Evolutionary conservation across 108 stramenopile species (phyloP).

Genomic region (Fragilaria radians): DNA sequence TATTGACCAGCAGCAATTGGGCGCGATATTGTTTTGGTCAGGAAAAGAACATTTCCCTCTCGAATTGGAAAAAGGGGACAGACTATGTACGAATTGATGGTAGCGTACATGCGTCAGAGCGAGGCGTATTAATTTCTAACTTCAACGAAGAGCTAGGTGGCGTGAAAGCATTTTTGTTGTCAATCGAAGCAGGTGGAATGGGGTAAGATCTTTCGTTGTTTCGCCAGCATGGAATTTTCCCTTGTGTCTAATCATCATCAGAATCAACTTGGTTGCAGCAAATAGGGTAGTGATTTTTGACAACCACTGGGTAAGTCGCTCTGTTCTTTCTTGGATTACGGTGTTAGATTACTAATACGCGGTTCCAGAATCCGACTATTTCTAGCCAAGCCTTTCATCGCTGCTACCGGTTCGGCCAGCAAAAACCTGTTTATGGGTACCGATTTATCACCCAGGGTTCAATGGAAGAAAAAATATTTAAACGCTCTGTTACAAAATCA

Average conservation of each 20-base stretch:
- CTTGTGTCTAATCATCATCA: constrained; percentile 6
- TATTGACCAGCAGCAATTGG: constrained; percentile 48
- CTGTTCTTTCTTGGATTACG: not conserved
- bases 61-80: constrained; percentile 43
- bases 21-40: constrained; percentile 21
- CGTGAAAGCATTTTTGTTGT: constrained; percentile 11
- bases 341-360: not conserved
- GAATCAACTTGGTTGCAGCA: constrained; percentile 37
- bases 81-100: constrained; percentile 79
- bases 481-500: constrained; percentile 50
- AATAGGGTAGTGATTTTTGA: constrained; percentile 60
- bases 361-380: constrained; percentile 41
- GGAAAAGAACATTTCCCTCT: constrained; percentile 17
- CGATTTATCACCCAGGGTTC: constrained; percentile 67
- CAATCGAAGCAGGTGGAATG: constrained; percentile 13
- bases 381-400: constrained; percentile 54
- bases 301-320: constrained; percentile 41
- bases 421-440: constrained; percentile 57
- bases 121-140: constrained; percentile 41
- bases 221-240: constrained; percentile 1
- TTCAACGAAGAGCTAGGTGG: constrained; percentile 2
- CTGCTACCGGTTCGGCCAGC: constrained; percentile 67
- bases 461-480: constrained; percentile 77
- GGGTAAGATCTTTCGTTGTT: constrained; percentile 1
- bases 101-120: constrained; percentile 32